These are phyloP conservation scores for Hypoxylon cercidicola DNA, from an alignment of 495 filamentous ascomycete species.

Conservation along the genomic window DNA sequence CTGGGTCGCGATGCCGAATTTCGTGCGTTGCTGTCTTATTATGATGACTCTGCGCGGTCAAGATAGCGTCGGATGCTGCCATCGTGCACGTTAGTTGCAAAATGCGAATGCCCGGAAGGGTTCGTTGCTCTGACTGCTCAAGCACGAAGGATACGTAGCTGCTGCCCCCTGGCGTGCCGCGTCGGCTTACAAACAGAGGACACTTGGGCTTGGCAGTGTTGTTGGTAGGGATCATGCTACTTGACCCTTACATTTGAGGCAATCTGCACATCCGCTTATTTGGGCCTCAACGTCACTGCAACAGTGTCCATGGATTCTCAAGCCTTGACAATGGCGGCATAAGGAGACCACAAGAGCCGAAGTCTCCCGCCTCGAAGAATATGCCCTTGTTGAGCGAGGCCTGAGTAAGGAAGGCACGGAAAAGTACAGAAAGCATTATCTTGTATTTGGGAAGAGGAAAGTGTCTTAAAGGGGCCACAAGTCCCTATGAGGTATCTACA, in stretches of 20 bases:
- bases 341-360: constrained; percentile 1
- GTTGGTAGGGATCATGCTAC: neutral
- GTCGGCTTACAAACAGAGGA: neutral
- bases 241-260: neutral
- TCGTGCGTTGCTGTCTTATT: too few relatives aligned
- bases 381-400: constrained; percentile 7
- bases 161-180: neutral
- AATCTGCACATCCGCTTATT: too few relatives aligned
- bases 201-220: neutral
- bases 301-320: constrained; percentile 8
- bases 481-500: too few relatives aligned
- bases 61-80: too few relatives aligned
- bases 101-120: too few relatives aligned
- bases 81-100: too few relatives aligned
- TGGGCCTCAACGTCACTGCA: neutral
- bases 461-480: neutral
- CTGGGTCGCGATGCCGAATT: too few relatives aligned
- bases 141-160: neutral
- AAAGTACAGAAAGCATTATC: neutral
- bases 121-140: too few relatives aligned
- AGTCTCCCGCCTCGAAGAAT: constrained; percentile 6
- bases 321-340: neutral
- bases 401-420: neutral
- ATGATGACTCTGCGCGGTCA: too few relatives aligned
- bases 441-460: neutral